A percentile compares a stretch with the other conserved stretches of the same genome.
phyloP scores from a whole-genome alignment of 257 asterid species.

The Plantago major region DNA sequence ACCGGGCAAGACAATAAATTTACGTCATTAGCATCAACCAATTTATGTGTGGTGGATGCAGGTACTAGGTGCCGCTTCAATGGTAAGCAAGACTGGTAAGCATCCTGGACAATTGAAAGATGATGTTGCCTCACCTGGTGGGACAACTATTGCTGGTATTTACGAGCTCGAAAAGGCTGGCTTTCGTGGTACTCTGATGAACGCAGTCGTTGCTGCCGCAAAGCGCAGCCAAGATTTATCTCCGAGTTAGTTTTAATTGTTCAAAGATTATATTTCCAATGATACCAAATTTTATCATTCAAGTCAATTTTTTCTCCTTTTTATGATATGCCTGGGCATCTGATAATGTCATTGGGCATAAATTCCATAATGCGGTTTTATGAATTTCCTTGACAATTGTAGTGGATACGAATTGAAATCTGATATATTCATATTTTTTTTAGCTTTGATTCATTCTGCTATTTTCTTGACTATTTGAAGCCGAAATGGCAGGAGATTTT shows the following conservation, averaged over 20 bases:
- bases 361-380: background rate
- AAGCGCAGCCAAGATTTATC: conserved; percentile 78
- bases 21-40: background rate
- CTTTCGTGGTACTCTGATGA: conserved; percentile 80
- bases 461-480: background rate
- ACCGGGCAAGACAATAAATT: no score
- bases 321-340: background rate
- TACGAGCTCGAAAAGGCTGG: conserved; percentile 89
- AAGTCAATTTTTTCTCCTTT: background rate
- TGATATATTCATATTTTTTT: background rate
- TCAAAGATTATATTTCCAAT: background rate
- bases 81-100: conserved; percentile 54
- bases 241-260: conserved; percentile 27
- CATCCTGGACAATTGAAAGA: conserved; percentile 96
- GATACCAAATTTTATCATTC: background rate
- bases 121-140: conserved; percentile 94
- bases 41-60: conserved; percentile 24
- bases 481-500: background rate
- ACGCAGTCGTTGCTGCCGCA: no score
- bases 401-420: background rate
- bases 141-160: conserved; percentile 88
- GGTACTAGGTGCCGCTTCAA: conserved; percentile 96
- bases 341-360: background rate
- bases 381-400: background rate
- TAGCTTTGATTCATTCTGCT: background rate